These are phyloP conservation scores for Suillus alpinus DNA, from an alignment of 768 basidiomycete genomes.

Conservation along the genomic window DNA sequence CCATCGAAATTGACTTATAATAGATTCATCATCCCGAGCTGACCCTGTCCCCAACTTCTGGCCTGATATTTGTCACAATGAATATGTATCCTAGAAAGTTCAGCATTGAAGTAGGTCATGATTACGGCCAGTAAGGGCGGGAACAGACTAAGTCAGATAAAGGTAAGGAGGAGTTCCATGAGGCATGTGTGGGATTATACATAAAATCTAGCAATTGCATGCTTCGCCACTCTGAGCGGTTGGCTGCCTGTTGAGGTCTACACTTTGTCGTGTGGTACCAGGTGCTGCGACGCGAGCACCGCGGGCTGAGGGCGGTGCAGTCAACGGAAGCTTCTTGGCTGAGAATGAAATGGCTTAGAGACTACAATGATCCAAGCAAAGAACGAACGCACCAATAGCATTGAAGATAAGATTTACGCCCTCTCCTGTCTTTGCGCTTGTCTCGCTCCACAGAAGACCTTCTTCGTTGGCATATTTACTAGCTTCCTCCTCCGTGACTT, in stretches of 20 bases:
- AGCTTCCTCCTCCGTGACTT: conserved; percentile 84
- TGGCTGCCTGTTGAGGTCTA: conserved; percentile 78
- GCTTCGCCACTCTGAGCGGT: conserved; percentile 49
- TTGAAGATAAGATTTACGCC: conserved; percentile 86
- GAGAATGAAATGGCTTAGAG: conserved; percentile 9
- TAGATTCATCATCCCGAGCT: background rate
- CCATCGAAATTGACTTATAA: background rate
- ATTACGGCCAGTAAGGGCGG: conserved; percentile 26
- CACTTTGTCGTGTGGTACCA: conserved; percentile 53
- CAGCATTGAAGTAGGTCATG: conserved; percentile 27
- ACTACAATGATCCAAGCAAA: background rate
- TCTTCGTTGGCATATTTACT: conserved; percentile 92
- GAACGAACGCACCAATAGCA: conserved; percentile 64
- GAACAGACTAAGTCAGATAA: conserved; percentile 12
- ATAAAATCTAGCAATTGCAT: conserved; percentile 67
- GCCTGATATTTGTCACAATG: background rate
- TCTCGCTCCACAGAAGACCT: conserved; percentile 90
- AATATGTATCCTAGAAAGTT: conserved; percentile 20
- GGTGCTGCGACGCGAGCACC: conserved; percentile 49
- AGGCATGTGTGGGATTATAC: conserved; percentile 3
- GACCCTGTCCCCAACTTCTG: background rate
- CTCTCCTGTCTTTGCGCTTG: conserved; percentile 86
- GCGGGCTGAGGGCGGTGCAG: conserved; percentile 63
- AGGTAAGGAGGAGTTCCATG: conserved; percentile 4
- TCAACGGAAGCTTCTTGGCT: conserved; percentile 91